phyloP scores from a whole-genome alignment of 2,329 filamentous ascomycete species.

The Didymella segeticola region DNA sequence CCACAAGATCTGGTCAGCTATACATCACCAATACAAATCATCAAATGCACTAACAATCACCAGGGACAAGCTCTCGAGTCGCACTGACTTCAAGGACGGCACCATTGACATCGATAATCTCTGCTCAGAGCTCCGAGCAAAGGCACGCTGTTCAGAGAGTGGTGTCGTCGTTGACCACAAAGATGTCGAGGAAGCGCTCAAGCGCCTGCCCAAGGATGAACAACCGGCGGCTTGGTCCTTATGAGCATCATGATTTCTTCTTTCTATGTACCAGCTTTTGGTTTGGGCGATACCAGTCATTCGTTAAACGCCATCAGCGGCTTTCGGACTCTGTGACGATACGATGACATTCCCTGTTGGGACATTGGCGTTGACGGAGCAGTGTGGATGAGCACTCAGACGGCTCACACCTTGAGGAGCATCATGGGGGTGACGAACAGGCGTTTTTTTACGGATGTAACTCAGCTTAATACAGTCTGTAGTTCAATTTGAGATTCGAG shows the following conservation, averaged over 20 bases:
- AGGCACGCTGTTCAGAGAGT: slow-evolving; percentile 91
- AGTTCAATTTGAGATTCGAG: slow-evolving; percentile 1
- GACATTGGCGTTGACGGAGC: slow-evolving; percentile 17
- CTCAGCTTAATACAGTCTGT: slow-evolving; percentile 11
- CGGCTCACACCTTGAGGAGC: slow-evolving; percentile 4
- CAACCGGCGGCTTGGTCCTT: slow-evolving; percentile 1
- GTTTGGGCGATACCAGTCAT: slow-evolving; percentile 18
- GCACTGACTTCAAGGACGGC: slow-evolving; percentile 85
- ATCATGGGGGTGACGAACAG: slow-evolving; percentile 1
- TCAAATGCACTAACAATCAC: slow-evolving; percentile 40
- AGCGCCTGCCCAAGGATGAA: slow-evolving; percentile 51
- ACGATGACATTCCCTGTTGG: slow-evolving; percentile 13
- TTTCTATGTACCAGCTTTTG: slow-evolving; percentile 11
- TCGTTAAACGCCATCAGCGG: slow-evolving; percentile 9
- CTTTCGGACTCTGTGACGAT: slow-evolving; percentile 13
- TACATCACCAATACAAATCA: neutral
- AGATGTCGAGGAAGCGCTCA: slow-evolving; percentile 75
- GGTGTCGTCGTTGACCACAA: slow-evolving; percentile 88
- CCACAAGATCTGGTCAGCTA: slow-evolving; percentile 87
- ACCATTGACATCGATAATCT: slow-evolving; percentile 93
- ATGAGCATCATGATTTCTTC: slow-evolving; percentile 3
- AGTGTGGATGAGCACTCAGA: slow-evolving; percentile 6
- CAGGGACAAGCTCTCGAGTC: slow-evolving; percentile 90
- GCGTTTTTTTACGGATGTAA: neutral
- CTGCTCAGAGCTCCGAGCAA: slow-evolving; percentile 90